Conservation (phyloP, 2,329 filamentous ascomycete species). For the Pyrenophora teres region DNA sequence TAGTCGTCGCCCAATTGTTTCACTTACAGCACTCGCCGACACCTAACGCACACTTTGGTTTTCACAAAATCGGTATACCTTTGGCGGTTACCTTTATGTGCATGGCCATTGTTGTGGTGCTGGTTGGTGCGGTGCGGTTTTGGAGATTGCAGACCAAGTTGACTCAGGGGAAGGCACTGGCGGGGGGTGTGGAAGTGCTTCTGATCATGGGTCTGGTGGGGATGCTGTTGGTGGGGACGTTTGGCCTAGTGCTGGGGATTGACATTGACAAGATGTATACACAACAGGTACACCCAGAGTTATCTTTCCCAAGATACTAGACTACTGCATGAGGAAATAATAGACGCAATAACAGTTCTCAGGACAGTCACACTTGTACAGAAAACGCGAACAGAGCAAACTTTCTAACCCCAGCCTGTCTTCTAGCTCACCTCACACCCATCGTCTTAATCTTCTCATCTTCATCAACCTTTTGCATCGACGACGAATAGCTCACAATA, state of each 20-base stretch:
- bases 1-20: constrained; percentile 70
- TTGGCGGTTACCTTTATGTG: constrained; percentile 57
- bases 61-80: constrained; percentile 64
- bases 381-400: background rate
- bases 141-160: constrained; percentile 66
- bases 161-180: constrained; percentile 60
- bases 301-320: too few species aligned
- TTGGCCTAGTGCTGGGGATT: constrained; percentile 24
- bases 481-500: constrained; percentile 8
- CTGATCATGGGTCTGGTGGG: constrained; percentile 53
- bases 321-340: too few species aligned
- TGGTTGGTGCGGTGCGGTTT: constrained; percentile 63
- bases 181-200: constrained; percentile 64
- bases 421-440: background rate
- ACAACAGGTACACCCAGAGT: too few species aligned
- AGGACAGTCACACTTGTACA: background rate
- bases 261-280: constrained; percentile 22
- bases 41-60: constrained; percentile 58
- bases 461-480: constrained; percentile 5
- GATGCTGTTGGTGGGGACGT: constrained; percentile 30
- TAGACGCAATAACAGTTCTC: background rate
- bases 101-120: constrained; percentile 54
- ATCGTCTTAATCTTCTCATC: constrained; percentile 10
- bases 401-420: background rate
- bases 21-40: constrained; percentile 59